These are phyloP conservation scores for Aspergillus novofumigatus DNA, from an alignment of 2,329 filamentous ascomycete species.

Conservation along the genomic window DNA sequence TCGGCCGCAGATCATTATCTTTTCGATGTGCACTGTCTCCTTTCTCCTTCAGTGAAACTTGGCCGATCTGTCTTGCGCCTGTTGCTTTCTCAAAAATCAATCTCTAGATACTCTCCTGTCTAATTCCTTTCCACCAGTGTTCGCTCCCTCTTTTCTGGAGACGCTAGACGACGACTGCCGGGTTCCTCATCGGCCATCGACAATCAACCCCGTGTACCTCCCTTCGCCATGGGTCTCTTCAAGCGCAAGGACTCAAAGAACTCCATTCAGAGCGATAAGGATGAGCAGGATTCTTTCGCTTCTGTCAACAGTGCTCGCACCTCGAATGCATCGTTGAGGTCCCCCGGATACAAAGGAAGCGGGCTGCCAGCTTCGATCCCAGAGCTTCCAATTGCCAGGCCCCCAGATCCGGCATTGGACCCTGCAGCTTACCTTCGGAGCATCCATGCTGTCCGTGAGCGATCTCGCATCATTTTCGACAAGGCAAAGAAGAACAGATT, in stretches of 20 bases:
- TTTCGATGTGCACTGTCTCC: slow-evolving; percentile 10
- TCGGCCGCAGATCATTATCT: slow-evolving; percentile 19
- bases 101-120: background rate
- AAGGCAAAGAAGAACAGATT: slow-evolving; percentile 75
- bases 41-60: background rate
- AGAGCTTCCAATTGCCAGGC: slow-evolving; percentile 74
- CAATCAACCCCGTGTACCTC: slow-evolving; percentile 1
- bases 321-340: slow-evolving; percentile 47
- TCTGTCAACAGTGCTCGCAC: slow-evolving; percentile 42
- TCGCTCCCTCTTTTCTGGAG: slow-evolving; percentile 2
- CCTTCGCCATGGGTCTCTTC: slow-evolving; percentile 42
- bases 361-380: slow-evolving; percentile 54
- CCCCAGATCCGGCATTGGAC: slow-evolving; percentile 82
- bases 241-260: slow-evolving; percentile 44
- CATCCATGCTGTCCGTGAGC: slow-evolving; percentile 79
- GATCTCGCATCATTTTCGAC: slow-evolving; percentile 67
- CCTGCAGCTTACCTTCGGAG: slow-evolving; percentile 88
- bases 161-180: background rate
- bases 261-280: slow-evolving; percentile 34
- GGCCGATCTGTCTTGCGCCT: background rate
- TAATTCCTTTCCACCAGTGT: background rate
- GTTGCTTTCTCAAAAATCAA: background rate
- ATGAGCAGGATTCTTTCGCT: slow-evolving; percentile 37
- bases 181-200: slow-evolving; percentile 1
- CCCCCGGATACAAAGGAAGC: slow-evolving; percentile 46